Evolutionary conservation across 208 protist genomes (phyloP).

Genomic region (Blechomonas ayalai): DNA sequence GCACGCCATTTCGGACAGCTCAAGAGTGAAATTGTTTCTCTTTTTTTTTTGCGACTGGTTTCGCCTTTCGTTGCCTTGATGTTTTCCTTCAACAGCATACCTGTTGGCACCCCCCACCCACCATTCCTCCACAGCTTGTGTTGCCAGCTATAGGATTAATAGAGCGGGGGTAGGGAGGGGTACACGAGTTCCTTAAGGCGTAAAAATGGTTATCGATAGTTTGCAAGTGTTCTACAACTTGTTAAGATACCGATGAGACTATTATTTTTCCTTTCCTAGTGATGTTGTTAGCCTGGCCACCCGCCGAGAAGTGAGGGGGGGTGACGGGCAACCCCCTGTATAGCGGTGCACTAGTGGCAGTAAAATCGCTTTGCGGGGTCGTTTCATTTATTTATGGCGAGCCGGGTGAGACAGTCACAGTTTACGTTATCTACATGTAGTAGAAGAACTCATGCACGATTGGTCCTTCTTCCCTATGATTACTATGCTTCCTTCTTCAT

Average conservation of each 20-base stretch:
- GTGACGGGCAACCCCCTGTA: too few relatives aligned
- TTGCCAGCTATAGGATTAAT: not conserved
- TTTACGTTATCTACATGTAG: too few relatives aligned
- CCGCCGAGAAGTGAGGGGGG: too few relatives aligned
- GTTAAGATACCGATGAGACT: not conserved
- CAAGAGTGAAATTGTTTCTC: not conserved
- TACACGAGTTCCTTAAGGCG: not conserved
- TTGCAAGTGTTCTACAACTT: not conserved
- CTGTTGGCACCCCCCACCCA: not conserved
- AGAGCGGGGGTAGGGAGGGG: not conserved
- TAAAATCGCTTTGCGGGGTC: too few relatives aligned
- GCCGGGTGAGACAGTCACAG: too few relatives aligned
- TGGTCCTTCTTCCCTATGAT: too few relatives aligned
- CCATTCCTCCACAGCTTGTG: slow-evolving; percentile 1
- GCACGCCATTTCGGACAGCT: not conserved
- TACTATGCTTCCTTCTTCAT: too few relatives aligned
- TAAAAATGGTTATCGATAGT: slow-evolving; percentile 1
- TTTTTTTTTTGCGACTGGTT: not conserved
- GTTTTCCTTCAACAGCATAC: not conserved
- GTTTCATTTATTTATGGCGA: too few relatives aligned
- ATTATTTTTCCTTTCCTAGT: too few relatives aligned
- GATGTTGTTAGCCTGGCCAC: too few relatives aligned
- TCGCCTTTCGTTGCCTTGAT: not conserved
- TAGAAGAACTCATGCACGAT: too few relatives aligned
- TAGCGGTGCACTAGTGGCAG: too few relatives aligned